Evolutionary conservation across 805 yeast species (phyloP).

Genomic region (Ogataea haglerorum): DNA sequence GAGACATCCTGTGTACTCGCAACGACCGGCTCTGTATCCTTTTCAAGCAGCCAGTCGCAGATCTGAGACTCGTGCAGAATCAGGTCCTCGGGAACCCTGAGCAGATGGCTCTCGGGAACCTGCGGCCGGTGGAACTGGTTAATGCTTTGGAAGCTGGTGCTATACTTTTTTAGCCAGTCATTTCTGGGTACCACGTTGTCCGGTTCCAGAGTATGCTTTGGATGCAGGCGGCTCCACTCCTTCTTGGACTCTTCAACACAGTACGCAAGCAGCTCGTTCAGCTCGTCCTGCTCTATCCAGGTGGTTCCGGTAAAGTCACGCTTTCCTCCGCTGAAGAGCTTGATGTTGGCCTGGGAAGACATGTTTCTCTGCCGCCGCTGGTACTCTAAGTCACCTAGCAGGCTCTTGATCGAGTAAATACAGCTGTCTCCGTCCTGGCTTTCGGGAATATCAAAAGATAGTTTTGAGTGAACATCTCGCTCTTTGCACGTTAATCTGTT

Average conservation of each 20-base stretch:
- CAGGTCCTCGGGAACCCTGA: slow-evolving; percentile 5
- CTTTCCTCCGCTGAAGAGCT: slow-evolving; percentile 24
- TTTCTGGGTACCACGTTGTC: slow-evolving; percentile 23
- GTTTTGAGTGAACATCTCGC: slow-evolving; percentile 47
- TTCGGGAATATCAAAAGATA: slow-evolving; percentile 1
- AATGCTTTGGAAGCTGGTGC: slow-evolving; percentile 33
- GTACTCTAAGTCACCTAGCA: slow-evolving; percentile 55
- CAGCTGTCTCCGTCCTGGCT: slow-evolving; percentile 20
- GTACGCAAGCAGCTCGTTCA: slow-evolving; percentile 32
- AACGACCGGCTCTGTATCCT: background rate
- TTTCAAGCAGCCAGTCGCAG: slow-evolving; percentile 15
- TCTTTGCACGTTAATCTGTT: slow-evolving; percentile 49
- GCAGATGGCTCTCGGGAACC: slow-evolving; percentile 4
- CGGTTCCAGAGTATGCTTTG: slow-evolving; percentile 10
- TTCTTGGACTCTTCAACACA: slow-evolving; percentile 24
- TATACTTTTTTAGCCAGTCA: slow-evolving; percentile 23
- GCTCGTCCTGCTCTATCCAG: slow-evolving; percentile 45
- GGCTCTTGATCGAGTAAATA: slow-evolving; percentile 47
- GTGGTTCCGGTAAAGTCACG: slow-evolving; percentile 23
- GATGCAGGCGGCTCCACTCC: slow-evolving; percentile 17
- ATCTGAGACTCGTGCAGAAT: slow-evolving; percentile 7
- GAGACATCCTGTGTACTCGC: slow-evolving; percentile 2
- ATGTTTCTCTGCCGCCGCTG: slow-evolving; percentile 46
- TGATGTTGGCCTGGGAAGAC: slow-evolving; percentile 26
- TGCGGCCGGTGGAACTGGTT: slow-evolving; percentile 12